phyloP scores from a whole-genome alignment of 495 filamentous ascomycete genomes.

The Penicillium bialowiezense region DNA sequence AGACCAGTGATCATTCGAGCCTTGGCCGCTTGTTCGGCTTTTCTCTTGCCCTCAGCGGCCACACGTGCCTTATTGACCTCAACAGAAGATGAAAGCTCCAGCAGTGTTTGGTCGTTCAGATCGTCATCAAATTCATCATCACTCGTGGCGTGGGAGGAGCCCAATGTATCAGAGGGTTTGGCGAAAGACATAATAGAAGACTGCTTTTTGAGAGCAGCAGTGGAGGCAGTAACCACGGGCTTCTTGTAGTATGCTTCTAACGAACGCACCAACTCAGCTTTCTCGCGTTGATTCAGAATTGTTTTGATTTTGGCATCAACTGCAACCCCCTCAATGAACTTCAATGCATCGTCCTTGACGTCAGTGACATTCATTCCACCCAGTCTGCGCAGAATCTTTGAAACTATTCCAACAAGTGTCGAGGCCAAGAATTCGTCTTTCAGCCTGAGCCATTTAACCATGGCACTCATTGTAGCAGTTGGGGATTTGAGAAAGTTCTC shows the following conservation, averaged over 20 bases:
- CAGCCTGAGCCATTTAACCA: slow-evolving; percentile 80
- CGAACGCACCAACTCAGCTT: slow-evolving; percentile 75
- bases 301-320: slow-evolving; percentile 61
- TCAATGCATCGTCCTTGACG: slow-evolving; percentile 57
- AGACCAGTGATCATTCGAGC: slow-evolving; percentile 24
- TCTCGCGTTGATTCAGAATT: slow-evolving; percentile 71
- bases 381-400: slow-evolving; percentile 71
- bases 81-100: slow-evolving; percentile 46
- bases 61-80: slow-evolving; percentile 47
- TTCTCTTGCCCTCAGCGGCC: slow-evolving; percentile 33
- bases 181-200: slow-evolving; percentile 65
- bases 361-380: slow-evolving; percentile 64
- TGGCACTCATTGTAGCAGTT: slow-evolving; percentile 58
- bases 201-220: slow-evolving; percentile 56
- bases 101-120: slow-evolving; percentile 39
- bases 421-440: slow-evolving; percentile 79
- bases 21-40: slow-evolving; percentile 36
- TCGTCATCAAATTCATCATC: slow-evolving; percentile 46
- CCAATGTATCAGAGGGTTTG: slow-evolving; percentile 37
- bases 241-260: slow-evolving; percentile 72
- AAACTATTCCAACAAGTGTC: slow-evolving; percentile 64
- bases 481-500: slow-evolving; percentile 54
- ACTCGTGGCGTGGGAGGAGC: slow-evolving; percentile 27
- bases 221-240: slow-evolving; percentile 44
- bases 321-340: slow-evolving; percentile 59